Evolutionary conservation across 2,329 filamentous ascomycete species (phyloP), one percentile per base, ranked within the genome.

Genomic region (Claviceps pazoutovae): DNA sequence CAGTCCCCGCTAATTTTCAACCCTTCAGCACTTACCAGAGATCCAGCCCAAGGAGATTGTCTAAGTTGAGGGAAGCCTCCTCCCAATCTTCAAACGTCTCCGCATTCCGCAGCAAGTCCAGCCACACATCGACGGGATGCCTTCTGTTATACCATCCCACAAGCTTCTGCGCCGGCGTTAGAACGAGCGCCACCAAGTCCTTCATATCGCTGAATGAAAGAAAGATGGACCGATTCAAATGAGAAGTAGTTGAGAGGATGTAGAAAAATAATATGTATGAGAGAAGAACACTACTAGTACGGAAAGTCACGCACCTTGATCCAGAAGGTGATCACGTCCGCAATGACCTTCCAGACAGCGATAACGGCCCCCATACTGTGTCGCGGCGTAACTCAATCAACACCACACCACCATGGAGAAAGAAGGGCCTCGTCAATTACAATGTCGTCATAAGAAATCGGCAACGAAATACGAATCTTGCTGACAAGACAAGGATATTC

Each of bases 31-130:
- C 68, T 53, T 70, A 86, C 87, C 87, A 95, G 55, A 89, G 67
- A 67, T 94, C 87, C 58, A 89, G 80, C 43, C 83, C 83, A n/a
- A 89, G 74, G 17, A 87, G 72, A 60, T 84, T 83, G 66, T 95
- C 90, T n/a, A 95, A 76, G 60, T 86, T 79, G 56, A 86, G 78
- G 1, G 89, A 88, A n/a, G 84, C 82, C 57, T 83, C 82, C 63
- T 91, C 84, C 88, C 89, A 96, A 63, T 93, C 84, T 61, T 93
- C 86, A 62, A 84, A 95, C 26, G 77, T 75, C 56, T 80, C 74
- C 17, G 88, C 85, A 53, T 80, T 76, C 50, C 74, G 75, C 47
- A 94, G 71, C 23, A 75, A 71, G 55, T 84, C 75, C 44, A 84
- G 74, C 70, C 87, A 83, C 51, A 81, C 70, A 56, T 84, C 79